Evolutionary conservation across 2,329 filamentous ascomycete genomes (phyloP), one percentile per base, ranked within the genome.

Genomic region (Setomelanomma holmii): DNA sequence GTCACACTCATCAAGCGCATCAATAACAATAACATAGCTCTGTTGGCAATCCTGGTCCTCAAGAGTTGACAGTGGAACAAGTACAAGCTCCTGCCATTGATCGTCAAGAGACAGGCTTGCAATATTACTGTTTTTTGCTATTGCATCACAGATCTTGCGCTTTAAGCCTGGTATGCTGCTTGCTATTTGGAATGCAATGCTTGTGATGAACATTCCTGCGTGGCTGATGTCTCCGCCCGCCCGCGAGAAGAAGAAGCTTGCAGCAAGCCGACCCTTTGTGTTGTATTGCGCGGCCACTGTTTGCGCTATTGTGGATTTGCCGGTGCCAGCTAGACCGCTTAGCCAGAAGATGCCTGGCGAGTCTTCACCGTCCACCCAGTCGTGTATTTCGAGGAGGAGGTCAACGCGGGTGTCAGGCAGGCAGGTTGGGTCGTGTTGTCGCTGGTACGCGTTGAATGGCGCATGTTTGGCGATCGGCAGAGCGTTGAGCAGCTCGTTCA

Each of bases 1-100:
- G 8, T 70, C 65, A 45, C 71, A 74, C 45, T 74, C 69, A 45
- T 73, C 69, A 5, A 74, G 61, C 2, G 71, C 71, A 56, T 74
- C 60, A 8, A 63, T 34, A 5, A 64, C 57, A n/a, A 64, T 2
- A 17, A 64, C 20, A 3, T 24, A 24, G 45, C 44, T 20, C 27
- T 38, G 16, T 6, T 19, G 40, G 12, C 11, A 30, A 12, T 21
- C 33, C 40, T 20, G 30, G 21, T 39, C 35, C n/a, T 19, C 8
- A 21, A 54, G 44, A 33, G 45, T 57, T 3, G 45, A 49, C 40
- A 57, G 47, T 23, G 60, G 61, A 30, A 48, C 1, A 19, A 55
- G 21, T 4, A 67, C 36, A n/a, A 64, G 60, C 8, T 62, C 44
- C 3, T 58, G 21, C 55, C 55, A 65, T 51, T 65, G 61, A 24